Percentiles rank a stretch among this genome's conserved stretches.
phyloP scores from a whole-genome alignment of 768 basidiomycete species.

The Hericium alpestre region DNA sequence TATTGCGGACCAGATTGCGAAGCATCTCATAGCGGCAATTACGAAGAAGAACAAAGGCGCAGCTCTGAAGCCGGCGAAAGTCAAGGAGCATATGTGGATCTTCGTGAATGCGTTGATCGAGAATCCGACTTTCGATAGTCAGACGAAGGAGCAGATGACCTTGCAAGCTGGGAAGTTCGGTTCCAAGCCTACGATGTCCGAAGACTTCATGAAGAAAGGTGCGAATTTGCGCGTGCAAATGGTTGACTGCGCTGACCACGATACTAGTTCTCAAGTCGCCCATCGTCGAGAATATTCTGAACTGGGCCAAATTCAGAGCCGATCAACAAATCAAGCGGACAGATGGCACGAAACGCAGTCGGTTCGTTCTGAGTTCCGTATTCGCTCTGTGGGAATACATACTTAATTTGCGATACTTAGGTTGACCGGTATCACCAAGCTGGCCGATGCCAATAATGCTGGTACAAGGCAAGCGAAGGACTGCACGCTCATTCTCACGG shows the following conservation, averaged over 20 bases:
- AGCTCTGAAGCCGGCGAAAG: constrained; percentile 84
- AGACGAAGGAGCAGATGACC: constrained; percentile 94
- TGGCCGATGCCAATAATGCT: constrained; percentile 95
- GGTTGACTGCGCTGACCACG: background rate
- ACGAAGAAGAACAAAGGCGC: constrained; percentile 97
- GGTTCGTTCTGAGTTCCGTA: constrained; percentile 34
- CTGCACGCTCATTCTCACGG: constrained; percentile 94
- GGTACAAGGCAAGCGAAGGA: constrained; percentile 70
- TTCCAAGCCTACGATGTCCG: constrained; percentile 70
- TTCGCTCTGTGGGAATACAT: background rate
- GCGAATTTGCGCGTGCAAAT: constrained; percentile 11
- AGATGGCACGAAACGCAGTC: constrained; percentile 80
- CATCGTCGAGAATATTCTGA: constrained; percentile 84
- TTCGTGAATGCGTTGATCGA: constrained; percentile 94
- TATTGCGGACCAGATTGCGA: constrained; percentile 83
- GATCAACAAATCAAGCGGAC: constrained; percentile 95
- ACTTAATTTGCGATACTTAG: constrained; percentile 27
- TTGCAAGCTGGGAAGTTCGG: constrained; percentile 83
- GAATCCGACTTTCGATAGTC: constrained; percentile 98
- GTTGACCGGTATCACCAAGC: constrained; percentile 82
- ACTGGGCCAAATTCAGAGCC: constrained; percentile 95
- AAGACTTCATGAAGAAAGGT: constrained; percentile 98
- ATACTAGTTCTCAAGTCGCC: constrained; percentile 71
- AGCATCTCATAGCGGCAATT: constrained; percentile 70
- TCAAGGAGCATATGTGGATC: constrained; percentile 97